Evolutionary conservation across 2,329 filamentous ascomycete species (phyloP), one percentile per base, ranked within the genome.

Genomic region (Furcasterigmium sp.): DNA sequence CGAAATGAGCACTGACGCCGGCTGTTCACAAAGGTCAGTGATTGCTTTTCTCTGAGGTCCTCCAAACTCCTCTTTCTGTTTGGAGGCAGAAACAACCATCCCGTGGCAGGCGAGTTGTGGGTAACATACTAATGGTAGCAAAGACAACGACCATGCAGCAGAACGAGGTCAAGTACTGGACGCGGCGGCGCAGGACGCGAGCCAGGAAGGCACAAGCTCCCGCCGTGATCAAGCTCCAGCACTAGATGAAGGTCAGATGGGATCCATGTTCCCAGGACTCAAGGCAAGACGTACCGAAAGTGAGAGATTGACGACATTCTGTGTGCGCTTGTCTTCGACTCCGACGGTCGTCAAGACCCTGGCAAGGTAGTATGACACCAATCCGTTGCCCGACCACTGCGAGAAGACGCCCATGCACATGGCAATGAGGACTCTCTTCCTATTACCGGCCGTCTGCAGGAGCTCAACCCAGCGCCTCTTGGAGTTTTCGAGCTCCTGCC

Each of bases 401-500:
- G 60, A 62, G 41, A 73, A 72, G 39, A 72, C 64, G 0, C 62
- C 68, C 60, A 73, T 68, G 15, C 57, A 58, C 5, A 68, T 39
- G 1, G 70, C 62, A 3, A 70, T 57, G 48, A 69, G 64, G 38
- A 61, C 51, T 2, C 60, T 51, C 35, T 61, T 59, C 3, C 59
- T 53, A 39, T 61, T 62, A 1, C 59, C 60, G 5, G 47, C 48
- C 13, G 57, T 61, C 29, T 49, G 51, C 2, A 63, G 44, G 48
- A 60, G 15, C 46, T 56, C 57, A 52, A 58, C 3, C 53, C 54
- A 1, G 52, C 58, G n/a, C 45, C 42, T 2, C 49, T 48, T 7
- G 53, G 7, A 15, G 34, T 43, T 18, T 25, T n/a, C 14, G 14
- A 14, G 15, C 13, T 25, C 23, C 28, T 7, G 18, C 4, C n/a